Percentiles rank a stretch among this genome's conserved stretches.
phyloP scores from a whole-genome alignment of 768 basidiomycete genomes.

The Vararia minispora region DNA sequence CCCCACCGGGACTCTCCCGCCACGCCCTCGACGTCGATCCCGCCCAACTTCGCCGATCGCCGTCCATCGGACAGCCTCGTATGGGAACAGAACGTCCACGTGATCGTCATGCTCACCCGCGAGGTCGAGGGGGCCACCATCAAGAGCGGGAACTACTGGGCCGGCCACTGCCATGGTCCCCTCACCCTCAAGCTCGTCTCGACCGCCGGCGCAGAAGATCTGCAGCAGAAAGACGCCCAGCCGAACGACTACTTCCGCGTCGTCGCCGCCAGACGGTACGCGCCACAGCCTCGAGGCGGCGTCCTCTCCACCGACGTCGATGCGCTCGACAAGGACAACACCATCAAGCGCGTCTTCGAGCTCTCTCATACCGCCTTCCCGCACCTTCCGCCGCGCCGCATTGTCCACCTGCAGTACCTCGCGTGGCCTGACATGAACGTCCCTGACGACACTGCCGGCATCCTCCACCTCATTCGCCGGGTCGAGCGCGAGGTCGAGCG shows the following conservation, averaged over 20 bases:
- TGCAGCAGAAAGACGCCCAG: conserved; percentile 16
- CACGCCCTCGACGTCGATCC: neutral
- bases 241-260: conserved; percentile 18
- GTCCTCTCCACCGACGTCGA: conserved; percentile 2
- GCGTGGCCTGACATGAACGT: conserved; percentile 98
- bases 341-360: conserved; percentile 55
- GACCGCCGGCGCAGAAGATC: conserved; percentile 33
- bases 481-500: conserved; percentile 34
- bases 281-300: too few species aligned
- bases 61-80: conserved; percentile 44
- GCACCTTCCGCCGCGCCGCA: conserved; percentile 43
- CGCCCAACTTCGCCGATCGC: neutral
- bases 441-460: conserved; percentile 67
- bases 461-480: conserved; percentile 63
- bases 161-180: conserved; percentile 55
- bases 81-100: conserved; percentile 91
- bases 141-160: conserved; percentile 92
- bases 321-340: conserved; percentile 19
- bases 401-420: conserved; percentile 86
- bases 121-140: conserved; percentile 80
- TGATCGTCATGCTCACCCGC: conserved; percentile 94
- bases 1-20: neutral
- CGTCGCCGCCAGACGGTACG: conserved; percentile 4
- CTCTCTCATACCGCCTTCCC: conserved; percentile 56
- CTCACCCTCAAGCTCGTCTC: conserved; percentile 46